phyloP scores from a whole-genome alignment of 2,329 filamentous ascomycete genomes.

The Alternaria rosae region DNA sequence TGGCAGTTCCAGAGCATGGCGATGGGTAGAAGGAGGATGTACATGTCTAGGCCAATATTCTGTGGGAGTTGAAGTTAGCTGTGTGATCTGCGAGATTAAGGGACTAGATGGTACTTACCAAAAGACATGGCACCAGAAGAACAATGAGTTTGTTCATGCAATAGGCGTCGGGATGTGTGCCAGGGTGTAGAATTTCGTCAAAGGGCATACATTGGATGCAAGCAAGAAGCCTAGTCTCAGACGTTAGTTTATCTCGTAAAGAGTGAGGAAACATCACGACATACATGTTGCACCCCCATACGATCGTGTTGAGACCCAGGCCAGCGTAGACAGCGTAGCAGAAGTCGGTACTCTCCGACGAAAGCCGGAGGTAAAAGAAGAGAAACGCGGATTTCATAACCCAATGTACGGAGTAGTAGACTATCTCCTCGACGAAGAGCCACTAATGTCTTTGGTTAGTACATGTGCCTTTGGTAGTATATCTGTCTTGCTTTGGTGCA shows the following conservation, averaged over 20 bases:
- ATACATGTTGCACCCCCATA: slow-evolving; percentile 38
- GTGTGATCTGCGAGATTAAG: neutral
- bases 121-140: slow-evolving; percentile 35
- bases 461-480: neutral
- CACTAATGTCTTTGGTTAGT: slow-evolving; percentile 6
- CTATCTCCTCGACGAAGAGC: slow-evolving; percentile 44
- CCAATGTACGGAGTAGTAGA: slow-evolving; percentile 43
- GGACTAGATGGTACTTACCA: slow-evolving; percentile 16
- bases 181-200: slow-evolving; percentile 38
- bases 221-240: slow-evolving; percentile 27
- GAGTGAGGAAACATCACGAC: neutral
- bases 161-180: slow-evolving; percentile 27
- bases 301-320: slow-evolving; percentile 33
- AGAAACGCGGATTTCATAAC: slow-evolving; percentile 46
- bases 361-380: slow-evolving; percentile 45
- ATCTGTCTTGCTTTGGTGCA: neutral
- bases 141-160: slow-evolving; percentile 39
- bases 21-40: slow-evolving; percentile 33
- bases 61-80: slow-evolving; percentile 4
- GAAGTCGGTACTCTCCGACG: slow-evolving; percentile 28
- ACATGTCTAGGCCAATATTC: slow-evolving; percentile 30
- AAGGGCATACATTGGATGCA: slow-evolving; percentile 43
- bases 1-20: slow-evolving; percentile 26
- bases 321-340: slow-evolving; percentile 30
- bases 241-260: neutral